Conservation (phyloP, 148 eudicot species). For the Fagopyrum esculentum region DNA sequence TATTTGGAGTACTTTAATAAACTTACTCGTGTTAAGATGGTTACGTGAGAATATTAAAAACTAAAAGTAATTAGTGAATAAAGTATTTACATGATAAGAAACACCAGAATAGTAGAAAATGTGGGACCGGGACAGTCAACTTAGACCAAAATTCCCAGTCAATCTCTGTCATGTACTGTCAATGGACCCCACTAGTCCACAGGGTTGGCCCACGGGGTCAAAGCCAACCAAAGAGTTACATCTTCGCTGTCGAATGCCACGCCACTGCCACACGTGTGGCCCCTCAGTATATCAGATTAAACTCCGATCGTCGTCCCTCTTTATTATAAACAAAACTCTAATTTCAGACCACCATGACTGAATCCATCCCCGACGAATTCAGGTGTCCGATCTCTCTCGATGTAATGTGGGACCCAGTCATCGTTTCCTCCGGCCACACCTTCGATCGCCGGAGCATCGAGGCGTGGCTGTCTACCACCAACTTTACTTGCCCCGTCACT, state of each 20-base stretch:
- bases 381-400: constrained; percentile 86
- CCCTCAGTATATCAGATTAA: neutral
- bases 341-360: constrained; percentile 17
- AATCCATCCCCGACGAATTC: constrained; percentile 62
- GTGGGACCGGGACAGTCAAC: neutral
- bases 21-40: too few species aligned
- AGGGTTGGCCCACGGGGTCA: neutral
- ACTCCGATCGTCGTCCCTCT: neutral
- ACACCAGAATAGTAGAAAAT: neutral
- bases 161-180: neutral
- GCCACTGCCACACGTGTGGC: constrained; percentile 5
- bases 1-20: too few species aligned
- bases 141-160: neutral
- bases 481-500: constrained; percentile 83
- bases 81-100: too few species aligned
- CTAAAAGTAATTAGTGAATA: too few species aligned
- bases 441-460: constrained; percentile 82
- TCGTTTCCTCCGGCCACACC: constrained; percentile 77
- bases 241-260: neutral
- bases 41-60: too few species aligned
- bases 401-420: constrained; percentile 88
- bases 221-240: neutral
- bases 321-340: too few species aligned
- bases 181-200: neutral
- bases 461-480: constrained; percentile 78